These are phyloP conservation scores for Camptophora hylomeconis DNA, from an alignment of 2,329 filamentous ascomycete species.

Conservation along the genomic window DNA sequence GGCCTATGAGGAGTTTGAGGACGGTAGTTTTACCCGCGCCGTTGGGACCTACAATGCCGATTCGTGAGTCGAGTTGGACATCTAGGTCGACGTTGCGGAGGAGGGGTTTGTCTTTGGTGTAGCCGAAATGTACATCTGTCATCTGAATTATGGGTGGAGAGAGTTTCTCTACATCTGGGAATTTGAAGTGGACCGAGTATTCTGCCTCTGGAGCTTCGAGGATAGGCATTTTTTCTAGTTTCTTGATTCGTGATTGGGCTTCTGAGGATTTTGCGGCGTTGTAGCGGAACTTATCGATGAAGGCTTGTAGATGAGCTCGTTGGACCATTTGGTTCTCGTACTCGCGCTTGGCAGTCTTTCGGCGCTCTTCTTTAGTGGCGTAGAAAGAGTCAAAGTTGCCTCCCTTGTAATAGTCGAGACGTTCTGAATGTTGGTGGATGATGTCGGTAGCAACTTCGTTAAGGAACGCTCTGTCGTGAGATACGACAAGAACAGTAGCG, in stretches of 20 bases:
- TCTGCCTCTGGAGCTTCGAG: slow-evolving; percentile 82
- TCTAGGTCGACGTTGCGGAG: slow-evolving; percentile 83
- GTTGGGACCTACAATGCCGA: slow-evolving; percentile 98
- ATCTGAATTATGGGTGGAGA: slow-evolving; percentile 97
- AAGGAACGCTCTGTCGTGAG: slow-evolving; percentile 96
- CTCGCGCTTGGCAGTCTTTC: slow-evolving; percentile 91
- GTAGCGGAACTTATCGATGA: slow-evolving; percentile 99
- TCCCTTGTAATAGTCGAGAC: slow-evolving; percentile 95
- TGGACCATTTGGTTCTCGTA: slow-evolving; percentile 98
- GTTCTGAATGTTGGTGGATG: slow-evolving; percentile 93
- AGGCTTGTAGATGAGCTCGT: slow-evolving; percentile 84
- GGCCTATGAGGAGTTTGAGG: slow-evolving; percentile 90
- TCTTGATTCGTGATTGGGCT: slow-evolving; percentile 97
- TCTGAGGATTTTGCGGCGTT: slow-evolving; percentile 98
- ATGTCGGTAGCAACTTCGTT: slow-evolving; percentile 99
- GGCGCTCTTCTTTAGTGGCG: slow-evolving; percentile 88
- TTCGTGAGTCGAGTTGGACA: slow-evolving; percentile 93
- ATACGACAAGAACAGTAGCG: slow-evolving; percentile 89
- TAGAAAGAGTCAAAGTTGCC: slow-evolving; percentile 98
- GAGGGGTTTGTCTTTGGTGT: slow-evolving; percentile 64
- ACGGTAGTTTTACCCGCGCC: slow-evolving; percentile 97
- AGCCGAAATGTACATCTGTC: slow-evolving; percentile 83
- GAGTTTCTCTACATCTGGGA: slow-evolving; percentile 94
- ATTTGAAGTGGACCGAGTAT: slow-evolving; percentile 93
- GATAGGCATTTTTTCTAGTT: slow-evolving; percentile 91